Evolutionary conservation across 305 asterid genomes (phyloP), one percentile per base, ranked within the genome.

Genomic region (Rubia tinctorum): DNA sequence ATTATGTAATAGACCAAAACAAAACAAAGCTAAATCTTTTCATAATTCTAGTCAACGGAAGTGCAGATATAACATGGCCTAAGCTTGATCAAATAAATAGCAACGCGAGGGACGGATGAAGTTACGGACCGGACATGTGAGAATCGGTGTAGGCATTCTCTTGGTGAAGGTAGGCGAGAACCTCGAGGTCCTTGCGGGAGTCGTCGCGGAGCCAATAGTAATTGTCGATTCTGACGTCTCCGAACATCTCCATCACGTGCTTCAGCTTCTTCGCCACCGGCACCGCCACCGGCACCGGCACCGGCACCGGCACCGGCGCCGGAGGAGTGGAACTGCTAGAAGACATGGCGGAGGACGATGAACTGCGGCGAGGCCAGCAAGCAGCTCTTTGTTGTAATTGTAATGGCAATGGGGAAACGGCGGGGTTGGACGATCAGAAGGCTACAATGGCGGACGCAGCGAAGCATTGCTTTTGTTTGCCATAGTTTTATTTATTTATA

Each of bases 181-280:
- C 78, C 58, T 89, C 80, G 7, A 95, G 88, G 73, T 89, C 80
- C 4, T 95, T 77, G 62, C 98, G 98, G 62, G 92, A 86, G 77
- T 94, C 99, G 71, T 94, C 98, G 72, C 99, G 99, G 71, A 92
- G 91, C 98, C 98, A 94, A 81, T 90, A 90, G 86, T 94, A 90
- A 67, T 88, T 80, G 76, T 94, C 98, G 75, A 90, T 77, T 76
- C 98, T 86, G 42, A 89, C 86, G 81, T 94, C 99, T 59, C 95
- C 97, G 63, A 94, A 92, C 91, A 84, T 75, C 89, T 90, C 96
- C 98, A 92, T 88, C 75, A 89, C 93, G 84, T 89, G 95, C 75
- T 70, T 89, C 85, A 86, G 89, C 81, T 88, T 89, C 86, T 89
- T 92, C 23, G 98, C 86, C n/a, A n/a, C n/a, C n/a, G n/a, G n/a